phyloP scores from a whole-genome alignment of 140 eudicot genomes.

The Ambrosia hybrid region DNA sequence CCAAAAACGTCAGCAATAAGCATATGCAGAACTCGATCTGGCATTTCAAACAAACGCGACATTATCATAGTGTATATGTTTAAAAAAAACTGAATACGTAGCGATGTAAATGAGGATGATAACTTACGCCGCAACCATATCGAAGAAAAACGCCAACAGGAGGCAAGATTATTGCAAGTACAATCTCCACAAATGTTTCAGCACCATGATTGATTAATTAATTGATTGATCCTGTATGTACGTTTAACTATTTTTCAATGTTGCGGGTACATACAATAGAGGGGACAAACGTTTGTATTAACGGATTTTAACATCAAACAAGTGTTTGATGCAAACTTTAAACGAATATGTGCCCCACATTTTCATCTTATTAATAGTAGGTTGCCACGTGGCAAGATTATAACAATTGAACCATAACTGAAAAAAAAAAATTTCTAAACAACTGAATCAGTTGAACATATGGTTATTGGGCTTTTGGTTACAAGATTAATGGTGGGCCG shows the following conservation, averaged over 20 bases:
- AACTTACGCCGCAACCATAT: slow-evolving; percentile 84
- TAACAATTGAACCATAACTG: background rate
- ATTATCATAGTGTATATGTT: background rate
- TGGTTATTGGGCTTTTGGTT: too few species aligned
- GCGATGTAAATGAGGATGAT: background rate
- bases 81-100: background rate
- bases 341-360: slow-evolving; percentile 10
- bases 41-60: slow-evolving; percentile 17
- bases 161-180: slow-evolving; percentile 77
- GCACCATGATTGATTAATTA: slow-evolving; percentile 64
- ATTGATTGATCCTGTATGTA: slow-evolving; percentile 1
- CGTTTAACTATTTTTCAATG: background rate
- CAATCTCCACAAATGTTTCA: slow-evolving; percentile 75
- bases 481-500: too few species aligned
- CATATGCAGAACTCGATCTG: slow-evolving; percentile 83
- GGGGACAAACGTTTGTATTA: slow-evolving; percentile 10
- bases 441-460: too few species aligned
- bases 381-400: slow-evolving; percentile 11
- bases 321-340: slow-evolving; percentile 21
- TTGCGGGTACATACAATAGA: slow-evolving; percentile 1
- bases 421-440: too few species aligned
- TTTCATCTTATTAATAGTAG: background rate
- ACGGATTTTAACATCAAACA: slow-evolving; percentile 18
- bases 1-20: slow-evolving; percentile 69
- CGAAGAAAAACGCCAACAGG: slow-evolving; percentile 89